phyloP scores from a whole-genome alignment of 2,329 filamentous ascomycete species.

The Claviceps cyperi region DNA sequence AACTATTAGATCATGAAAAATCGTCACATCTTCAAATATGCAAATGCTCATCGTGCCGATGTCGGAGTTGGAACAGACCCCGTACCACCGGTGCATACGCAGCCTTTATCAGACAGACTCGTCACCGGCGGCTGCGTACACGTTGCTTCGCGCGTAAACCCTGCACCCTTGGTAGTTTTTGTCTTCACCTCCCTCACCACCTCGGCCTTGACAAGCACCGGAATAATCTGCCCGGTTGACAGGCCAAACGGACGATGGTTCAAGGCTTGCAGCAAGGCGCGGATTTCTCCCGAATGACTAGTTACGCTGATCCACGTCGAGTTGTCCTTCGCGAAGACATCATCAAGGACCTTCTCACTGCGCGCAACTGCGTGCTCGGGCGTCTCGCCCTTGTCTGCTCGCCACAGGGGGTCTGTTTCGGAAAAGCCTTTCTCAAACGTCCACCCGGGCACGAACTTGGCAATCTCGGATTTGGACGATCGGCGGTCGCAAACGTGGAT shows the following conservation, averaged over 20 bases:
- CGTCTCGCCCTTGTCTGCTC: slow-evolving; percentile 26
- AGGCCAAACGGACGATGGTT: slow-evolving; percentile 47
- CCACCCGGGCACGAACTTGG: slow-evolving; percentile 34
- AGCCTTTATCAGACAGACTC: slow-evolving; percentile 25
- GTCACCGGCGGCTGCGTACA: slow-evolving; percentile 30
- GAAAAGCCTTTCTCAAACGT: slow-evolving; percentile 46
- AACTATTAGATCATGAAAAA: no score
- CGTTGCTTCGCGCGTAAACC: slow-evolving; percentile 26
- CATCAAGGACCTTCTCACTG: slow-evolving; percentile 36
- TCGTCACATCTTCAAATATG: no score
- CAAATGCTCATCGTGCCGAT: no score
- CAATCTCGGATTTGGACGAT: slow-evolving; percentile 38
- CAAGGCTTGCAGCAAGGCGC: slow-evolving; percentile 36
- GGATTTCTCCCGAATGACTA: slow-evolving; percentile 44
- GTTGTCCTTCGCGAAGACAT: slow-evolving; percentile 38
- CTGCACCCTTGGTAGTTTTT: slow-evolving; percentile 14
- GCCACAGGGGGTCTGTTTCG: slow-evolving; percentile 37
- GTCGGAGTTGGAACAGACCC: slow-evolving; percentile 2
- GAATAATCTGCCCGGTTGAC: slow-evolving; percentile 53
- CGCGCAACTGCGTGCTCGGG: slow-evolving; percentile 32
- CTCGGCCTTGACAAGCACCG: slow-evolving; percentile 49
- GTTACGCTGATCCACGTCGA: slow-evolving; percentile 45
- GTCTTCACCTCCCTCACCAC: slow-evolving; percentile 18
- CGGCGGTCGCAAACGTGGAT: slow-evolving; percentile 56
- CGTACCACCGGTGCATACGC: slow-evolving; percentile 21